These are phyloP conservation scores for Lignosus rhinocerotis DNA, from an alignment of 1,284 basidiomycete genomes.

Conservation along the genomic window DNA sequence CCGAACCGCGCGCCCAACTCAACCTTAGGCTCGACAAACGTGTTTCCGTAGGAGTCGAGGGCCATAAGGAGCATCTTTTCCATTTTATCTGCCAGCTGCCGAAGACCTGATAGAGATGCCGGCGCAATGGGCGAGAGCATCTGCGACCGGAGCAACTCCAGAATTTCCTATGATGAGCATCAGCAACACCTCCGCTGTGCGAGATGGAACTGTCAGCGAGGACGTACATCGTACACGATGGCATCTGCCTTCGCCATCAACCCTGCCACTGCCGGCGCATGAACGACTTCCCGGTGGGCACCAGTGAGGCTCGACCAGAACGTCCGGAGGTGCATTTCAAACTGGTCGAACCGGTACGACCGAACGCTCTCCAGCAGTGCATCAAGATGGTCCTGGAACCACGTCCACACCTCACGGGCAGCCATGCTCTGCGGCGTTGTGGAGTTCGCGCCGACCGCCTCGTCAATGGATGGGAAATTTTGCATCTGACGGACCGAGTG, in stretches of 20 bases:
- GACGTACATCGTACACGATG: conserved; percentile 81
- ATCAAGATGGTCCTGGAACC: conserved; percentile 86
- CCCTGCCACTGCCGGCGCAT: conserved; percentile 83
- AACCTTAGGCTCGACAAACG: conserved; percentile 89
- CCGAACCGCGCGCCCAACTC: conserved; percentile 87
- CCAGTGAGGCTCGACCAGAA: conserved; percentile 79
- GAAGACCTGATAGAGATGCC: conserved; percentile 65
- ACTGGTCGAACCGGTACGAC: conserved; percentile 80
- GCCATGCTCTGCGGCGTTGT: conserved; percentile 72
- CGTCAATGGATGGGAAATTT: conserved; percentile 82
- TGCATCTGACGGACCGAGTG: conserved; percentile 75
- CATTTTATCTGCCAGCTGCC: conserved; percentile 87
- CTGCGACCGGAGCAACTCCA: conserved; percentile 80
- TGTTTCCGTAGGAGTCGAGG: conserved; percentile 79
- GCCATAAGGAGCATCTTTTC: conserved; percentile 83
- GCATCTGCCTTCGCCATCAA: conserved; percentile 87
- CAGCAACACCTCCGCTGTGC: conserved; percentile 3
- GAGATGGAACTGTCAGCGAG: conserved; percentile 1
- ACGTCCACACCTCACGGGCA: conserved; percentile 81
- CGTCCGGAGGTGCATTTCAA: conserved; percentile 78
- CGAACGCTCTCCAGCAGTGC: conserved; percentile 74
- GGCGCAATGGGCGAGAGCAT: conserved; percentile 78
- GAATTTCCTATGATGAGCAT: conserved; percentile 64
- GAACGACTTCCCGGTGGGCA: conserved; percentile 79
- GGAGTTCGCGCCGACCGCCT: conserved; percentile 74